A percentile compares a stretch with the other conserved stretches of the same genome.
These are phyloP conservation scores for Exophiala bonariae DNA, from an alignment of 2,329 filamentous ascomycete species.

Conservation along the genomic window DNA sequence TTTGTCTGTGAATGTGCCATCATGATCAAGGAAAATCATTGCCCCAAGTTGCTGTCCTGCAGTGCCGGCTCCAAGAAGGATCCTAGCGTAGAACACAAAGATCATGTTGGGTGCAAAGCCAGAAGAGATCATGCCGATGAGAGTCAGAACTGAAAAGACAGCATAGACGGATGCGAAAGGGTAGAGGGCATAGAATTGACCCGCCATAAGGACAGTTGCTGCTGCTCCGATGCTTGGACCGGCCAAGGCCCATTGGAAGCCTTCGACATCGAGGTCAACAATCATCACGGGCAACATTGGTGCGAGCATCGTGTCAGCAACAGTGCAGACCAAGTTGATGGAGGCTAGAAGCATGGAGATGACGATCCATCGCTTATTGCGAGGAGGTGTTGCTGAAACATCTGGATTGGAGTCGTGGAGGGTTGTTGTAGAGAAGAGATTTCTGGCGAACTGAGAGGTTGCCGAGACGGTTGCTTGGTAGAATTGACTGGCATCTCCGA, in stretches of 20 bases:
- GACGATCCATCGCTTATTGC: slow-evolving; percentile 9
- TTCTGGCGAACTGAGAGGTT: slow-evolving; percentile 8
- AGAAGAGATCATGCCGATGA: slow-evolving; percentile 13
- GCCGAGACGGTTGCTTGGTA: slow-evolving; percentile 13
- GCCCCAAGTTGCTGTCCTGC: slow-evolving; percentile 20
- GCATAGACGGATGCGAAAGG: slow-evolving; percentile 17
- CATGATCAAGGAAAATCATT: slow-evolving; percentile 16
- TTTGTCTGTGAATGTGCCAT: slow-evolving; percentile 17
- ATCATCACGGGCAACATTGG: slow-evolving; percentile 15
- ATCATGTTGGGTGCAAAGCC: slow-evolving; percentile 14
- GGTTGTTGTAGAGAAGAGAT: slow-evolving; percentile 5
- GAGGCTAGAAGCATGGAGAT: slow-evolving; percentile 12
- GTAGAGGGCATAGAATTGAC: slow-evolving; percentile 18
- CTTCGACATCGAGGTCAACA: slow-evolving; percentile 18
- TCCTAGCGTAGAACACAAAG: slow-evolving; percentile 13
- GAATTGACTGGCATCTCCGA: slow-evolving; percentile 7
- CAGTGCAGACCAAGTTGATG: slow-evolving; percentile 14
- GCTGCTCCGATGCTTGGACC: slow-evolving; percentile 18
- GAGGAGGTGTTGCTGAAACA: neutral
- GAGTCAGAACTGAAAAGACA: slow-evolving; percentile 9
- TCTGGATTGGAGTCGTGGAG: neutral
- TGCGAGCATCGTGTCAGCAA: slow-evolving; percentile 17
- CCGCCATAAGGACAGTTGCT: slow-evolving; percentile 13
- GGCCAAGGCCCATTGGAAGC: slow-evolving; percentile 19
- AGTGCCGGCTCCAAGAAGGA: slow-evolving; percentile 15